These are phyloP conservation scores for Solanum sitiens DNA, from an alignment of 257 asterid species.

Conservation along the genomic window DNA sequence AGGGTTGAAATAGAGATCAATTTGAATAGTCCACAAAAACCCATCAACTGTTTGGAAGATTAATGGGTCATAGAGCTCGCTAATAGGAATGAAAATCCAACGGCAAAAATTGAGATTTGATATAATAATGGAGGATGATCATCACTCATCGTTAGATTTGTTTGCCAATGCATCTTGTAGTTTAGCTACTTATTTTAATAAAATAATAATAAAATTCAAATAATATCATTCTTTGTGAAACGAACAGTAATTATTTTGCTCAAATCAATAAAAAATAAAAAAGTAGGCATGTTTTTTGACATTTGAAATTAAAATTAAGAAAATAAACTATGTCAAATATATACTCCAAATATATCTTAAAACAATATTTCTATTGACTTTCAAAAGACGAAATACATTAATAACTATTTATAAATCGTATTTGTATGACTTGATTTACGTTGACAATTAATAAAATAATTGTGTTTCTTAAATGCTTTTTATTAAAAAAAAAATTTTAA, in stretches of 20 bases:
- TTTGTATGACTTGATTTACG: not conserved
- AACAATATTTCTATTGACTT: not conserved
- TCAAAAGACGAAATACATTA: not conserved
- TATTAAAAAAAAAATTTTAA: not conserved
- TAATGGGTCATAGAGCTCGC: not conserved
- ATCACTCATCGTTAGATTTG: not conserved
- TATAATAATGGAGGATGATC: not conserved
- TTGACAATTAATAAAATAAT: not conserved
- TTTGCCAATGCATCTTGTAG: not conserved
- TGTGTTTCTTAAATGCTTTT: not conserved
- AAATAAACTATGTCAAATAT: not conserved
- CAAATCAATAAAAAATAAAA: not conserved
- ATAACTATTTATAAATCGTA: not conserved
- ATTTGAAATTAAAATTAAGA: not conserved
- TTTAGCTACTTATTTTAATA: not conserved
- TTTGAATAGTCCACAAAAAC: not conserved
- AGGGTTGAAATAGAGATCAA: not conserved
- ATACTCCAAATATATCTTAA: not conserved
- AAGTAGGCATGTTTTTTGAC: too few relatives aligned
- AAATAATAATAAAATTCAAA: too few relatives aligned
- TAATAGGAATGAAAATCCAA: not conserved
- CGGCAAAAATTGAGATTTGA: not conserved
- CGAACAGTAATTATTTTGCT: too few relatives aligned
- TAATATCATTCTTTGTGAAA: too few relatives aligned
- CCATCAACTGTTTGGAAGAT: not conserved